These are phyloP conservation scores for Przewalskia tangutica DNA, from an alignment of 257 asterid species.

Conservation along the genomic window DNA sequence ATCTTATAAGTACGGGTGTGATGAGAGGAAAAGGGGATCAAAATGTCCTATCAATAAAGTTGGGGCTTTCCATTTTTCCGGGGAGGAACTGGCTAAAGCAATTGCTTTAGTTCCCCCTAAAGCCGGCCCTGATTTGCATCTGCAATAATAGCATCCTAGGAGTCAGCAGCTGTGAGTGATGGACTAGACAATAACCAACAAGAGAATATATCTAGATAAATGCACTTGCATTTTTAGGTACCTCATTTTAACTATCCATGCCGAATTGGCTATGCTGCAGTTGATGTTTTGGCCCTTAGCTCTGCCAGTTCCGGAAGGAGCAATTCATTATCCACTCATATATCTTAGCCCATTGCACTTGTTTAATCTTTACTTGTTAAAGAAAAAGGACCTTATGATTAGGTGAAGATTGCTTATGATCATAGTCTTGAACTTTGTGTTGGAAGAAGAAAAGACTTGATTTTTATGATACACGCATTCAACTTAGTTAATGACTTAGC, in stretches of 20 bases:
- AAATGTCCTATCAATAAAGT: too few relatives aligned
- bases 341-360: background rate
- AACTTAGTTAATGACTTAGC: too few relatives aligned
- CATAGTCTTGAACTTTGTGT: too few relatives aligned
- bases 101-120: too few relatives aligned
- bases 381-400: background rate
- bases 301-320: background rate
- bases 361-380: background rate
- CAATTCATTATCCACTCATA: background rate
- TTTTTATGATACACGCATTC: too few relatives aligned
- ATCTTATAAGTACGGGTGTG: too few relatives aligned
- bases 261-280: background rate
- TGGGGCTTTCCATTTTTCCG: too few relatives aligned
- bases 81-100: too few relatives aligned
- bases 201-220: background rate
- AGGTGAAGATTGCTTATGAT: background rate
- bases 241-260: background rate
- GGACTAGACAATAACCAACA: too few relatives aligned
- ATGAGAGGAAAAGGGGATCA: too few relatives aligned
- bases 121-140: too few relatives aligned
- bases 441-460: too few relatives aligned
- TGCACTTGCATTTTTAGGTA: background rate
- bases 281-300: background rate
- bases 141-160: background rate
- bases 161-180: background rate